phyloP scores from a whole-genome alignment of 1,284 basidiomycete genomes.

The Ceratobasidium theobromae region DNA sequence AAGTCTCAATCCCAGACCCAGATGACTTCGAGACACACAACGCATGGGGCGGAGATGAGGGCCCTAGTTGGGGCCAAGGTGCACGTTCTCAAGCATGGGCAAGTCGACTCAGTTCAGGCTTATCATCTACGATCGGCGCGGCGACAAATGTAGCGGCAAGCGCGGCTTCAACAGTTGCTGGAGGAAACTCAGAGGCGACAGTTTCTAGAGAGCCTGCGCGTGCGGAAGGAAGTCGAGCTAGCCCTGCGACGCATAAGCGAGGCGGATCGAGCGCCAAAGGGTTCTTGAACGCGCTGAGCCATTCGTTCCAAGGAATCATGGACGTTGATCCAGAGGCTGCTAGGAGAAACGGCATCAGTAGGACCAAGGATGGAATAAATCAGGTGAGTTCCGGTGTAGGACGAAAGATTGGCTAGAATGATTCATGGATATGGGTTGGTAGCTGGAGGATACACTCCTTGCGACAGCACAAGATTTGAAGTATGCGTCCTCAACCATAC shows the following conservation, averaged over 20 bases:
- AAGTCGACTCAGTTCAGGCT: constrained; percentile 2
- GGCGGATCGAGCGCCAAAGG: constrained; percentile 70
- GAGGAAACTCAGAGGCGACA: neutral
- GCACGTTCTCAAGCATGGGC: constrained; percentile 27
- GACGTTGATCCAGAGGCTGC: constrained; percentile 97
- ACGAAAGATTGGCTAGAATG: neutral
- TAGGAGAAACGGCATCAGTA: constrained; percentile 87
- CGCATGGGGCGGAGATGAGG: constrained; percentile 7
- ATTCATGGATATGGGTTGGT: constrained; percentile 25
- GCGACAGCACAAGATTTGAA: constrained; percentile 89
- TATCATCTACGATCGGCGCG: constrained; percentile 12
- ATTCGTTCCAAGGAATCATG: constrained; percentile 97
- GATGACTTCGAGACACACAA: constrained; percentile 3
- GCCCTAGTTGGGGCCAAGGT: constrained; percentile 17
- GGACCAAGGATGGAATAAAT: constrained; percentile 90
- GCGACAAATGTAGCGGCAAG: neutral
- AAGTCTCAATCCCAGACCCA: constrained; percentile 21
- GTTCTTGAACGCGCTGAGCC: constrained; percentile 87
- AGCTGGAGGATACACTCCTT: constrained; percentile 93
- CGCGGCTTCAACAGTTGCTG: neutral
- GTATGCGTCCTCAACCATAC: constrained; percentile 93
- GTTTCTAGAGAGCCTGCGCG: constrained; percentile 12
- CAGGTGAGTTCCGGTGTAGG: constrained; percentile 58
- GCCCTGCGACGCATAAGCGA: constrained; percentile 37
- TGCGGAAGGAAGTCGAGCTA: constrained; percentile 34